Base-by-base conservation (phyloP, 768 basidiomycete genomes). In the Brasilioporus rufonigricans region DNA sequence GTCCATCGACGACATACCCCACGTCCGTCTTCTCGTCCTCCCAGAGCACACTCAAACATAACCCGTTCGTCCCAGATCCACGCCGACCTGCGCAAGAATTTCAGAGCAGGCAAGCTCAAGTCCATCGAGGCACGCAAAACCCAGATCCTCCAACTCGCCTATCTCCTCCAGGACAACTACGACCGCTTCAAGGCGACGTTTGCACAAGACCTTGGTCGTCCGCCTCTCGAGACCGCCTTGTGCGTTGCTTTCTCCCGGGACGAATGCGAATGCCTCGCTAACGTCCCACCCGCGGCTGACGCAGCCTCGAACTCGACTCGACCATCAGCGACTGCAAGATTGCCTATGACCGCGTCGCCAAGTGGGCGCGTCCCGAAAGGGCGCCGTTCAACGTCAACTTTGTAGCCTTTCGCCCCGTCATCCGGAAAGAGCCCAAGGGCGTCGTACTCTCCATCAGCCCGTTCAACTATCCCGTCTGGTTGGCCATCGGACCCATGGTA, bases 401-500 rank as follows among this genome's bases (percentile, higher is more conserved):
- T 63, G 74, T 72, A 8, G 71, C 82, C 0, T 81, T 89, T 77
- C 74, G 77, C 10, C 89, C 90, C 1, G 74, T 77, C 14, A 77
- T 90, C 2, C 76, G 81, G 50, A 89, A 90, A 61, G 88, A 90
- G 59, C 77, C 92, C 43, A 93, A 93, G 66, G 89, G 89, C 3
- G 78, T 84, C 24, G 79, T 86, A 0, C 72, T 90, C 45, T 80
- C 88, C 61, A 85, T 91, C 52, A 76, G 75, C 31, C 86, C 88
- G 0, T 90, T 88, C 78, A 91, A 90, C 68, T 89, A 86, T 63
- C 90, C 89, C 0, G 55, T 90, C 13, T 85, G 77, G 75, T 68
- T 87, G 48, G 67, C 78, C 0, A 35, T 89, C 9, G 72, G 76
- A 1, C 86, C 87, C 13, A 56, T 92, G 58, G 86, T 87, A 55